Conservation (phyloP, 1,139 yeast species). For the Pichia sp. region DNA sequence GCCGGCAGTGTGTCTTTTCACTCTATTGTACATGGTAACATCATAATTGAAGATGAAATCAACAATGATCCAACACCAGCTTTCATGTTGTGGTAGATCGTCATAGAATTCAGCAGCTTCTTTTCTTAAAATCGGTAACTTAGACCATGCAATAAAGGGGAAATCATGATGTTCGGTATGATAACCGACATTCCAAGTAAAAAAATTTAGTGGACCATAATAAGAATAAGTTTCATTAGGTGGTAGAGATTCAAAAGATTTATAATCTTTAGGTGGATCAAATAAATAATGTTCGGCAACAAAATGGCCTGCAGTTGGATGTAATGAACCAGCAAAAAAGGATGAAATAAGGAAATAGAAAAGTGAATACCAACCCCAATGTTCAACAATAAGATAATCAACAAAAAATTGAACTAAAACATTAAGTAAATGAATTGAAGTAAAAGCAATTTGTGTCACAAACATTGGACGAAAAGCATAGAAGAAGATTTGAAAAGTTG, state of each 20-base stretch:
- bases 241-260: slow-evolving; percentile 29
- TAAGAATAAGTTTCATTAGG: slow-evolving; percentile 85
- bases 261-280: slow-evolving; percentile 44
- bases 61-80: slow-evolving; percentile 75
- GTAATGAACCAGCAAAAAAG: slow-evolving; percentile 84
- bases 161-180: slow-evolving; percentile 95
- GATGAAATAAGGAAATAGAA: slow-evolving; percentile 68
- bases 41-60: slow-evolving; percentile 65
- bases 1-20: slow-evolving; percentile 46
- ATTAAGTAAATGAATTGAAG: slow-evolving; percentile 67
- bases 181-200: slow-evolving; percentile 91
- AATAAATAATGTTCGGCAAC: slow-evolving; percentile 89
- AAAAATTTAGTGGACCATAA: slow-evolving; percentile 68
- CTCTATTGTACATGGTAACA: slow-evolving; percentile 73
- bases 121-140: slow-evolving; percentile 55
- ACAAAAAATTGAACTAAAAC: slow-evolving; percentile 52
- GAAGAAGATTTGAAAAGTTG: slow-evolving; percentile 81
- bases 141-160: slow-evolving; percentile 89
- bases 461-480: slow-evolving; percentile 90
- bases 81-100: slow-evolving; percentile 67
- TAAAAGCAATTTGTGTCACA: slow-evolving; percentile 66
- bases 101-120: slow-evolving; percentile 79
- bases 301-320: slow-evolving; percentile 93
- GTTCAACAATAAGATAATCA: slow-evolving; percentile 49
- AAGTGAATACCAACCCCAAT: slow-evolving; percentile 61